Evolutionary conservation across 2,329 filamentous ascomycete genomes (phyloP).

Genomic region (Diaporthe ilicicola): DNA sequence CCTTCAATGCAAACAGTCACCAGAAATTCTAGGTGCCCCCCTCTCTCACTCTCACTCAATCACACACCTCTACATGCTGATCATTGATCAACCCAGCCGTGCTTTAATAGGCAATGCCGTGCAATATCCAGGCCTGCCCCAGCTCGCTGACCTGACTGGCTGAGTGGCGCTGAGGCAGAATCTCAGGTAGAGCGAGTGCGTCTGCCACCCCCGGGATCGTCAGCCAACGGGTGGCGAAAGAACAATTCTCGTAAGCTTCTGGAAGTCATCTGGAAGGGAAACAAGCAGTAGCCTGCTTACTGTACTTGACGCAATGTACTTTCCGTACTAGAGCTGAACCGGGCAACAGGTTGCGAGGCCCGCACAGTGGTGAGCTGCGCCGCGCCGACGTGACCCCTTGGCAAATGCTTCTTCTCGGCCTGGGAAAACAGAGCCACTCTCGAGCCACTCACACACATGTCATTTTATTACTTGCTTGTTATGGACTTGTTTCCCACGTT

Average conservation of each 20-base stretch:
- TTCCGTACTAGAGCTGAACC: conserved; percentile 15
- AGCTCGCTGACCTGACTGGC: background rate
- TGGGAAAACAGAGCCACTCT: background rate
- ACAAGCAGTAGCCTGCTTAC: background rate
- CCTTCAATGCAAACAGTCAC: background rate
- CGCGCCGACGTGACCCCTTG: conserved; percentile 12
- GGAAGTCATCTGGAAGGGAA: conserved; percentile 28
- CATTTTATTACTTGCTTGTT: background rate
- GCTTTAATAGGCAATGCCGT: background rate
- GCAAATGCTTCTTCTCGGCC: conserved; percentile 16
- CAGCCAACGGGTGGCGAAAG: conserved; percentile 33
- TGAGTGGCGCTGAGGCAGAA: conserved; percentile 2
- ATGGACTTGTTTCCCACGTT: background rate
- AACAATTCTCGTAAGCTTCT: conserved; percentile 29
- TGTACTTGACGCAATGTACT: background rate
- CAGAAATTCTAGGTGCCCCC: no score
- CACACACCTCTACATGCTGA: background rate
- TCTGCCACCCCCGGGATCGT: conserved; percentile 8
- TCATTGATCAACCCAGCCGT: conserved; percentile 6
- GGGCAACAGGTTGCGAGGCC: conserved; percentile 19
- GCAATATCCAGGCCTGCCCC: conserved; percentile 3
- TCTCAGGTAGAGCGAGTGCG: background rate
- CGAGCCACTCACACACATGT: background rate
- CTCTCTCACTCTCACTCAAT: background rate
- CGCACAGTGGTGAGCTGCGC: conserved; percentile 12